phyloP scores from a whole-genome alignment of 495 filamentous ascomycete genomes.

The Penicillium fimorum region DNA sequence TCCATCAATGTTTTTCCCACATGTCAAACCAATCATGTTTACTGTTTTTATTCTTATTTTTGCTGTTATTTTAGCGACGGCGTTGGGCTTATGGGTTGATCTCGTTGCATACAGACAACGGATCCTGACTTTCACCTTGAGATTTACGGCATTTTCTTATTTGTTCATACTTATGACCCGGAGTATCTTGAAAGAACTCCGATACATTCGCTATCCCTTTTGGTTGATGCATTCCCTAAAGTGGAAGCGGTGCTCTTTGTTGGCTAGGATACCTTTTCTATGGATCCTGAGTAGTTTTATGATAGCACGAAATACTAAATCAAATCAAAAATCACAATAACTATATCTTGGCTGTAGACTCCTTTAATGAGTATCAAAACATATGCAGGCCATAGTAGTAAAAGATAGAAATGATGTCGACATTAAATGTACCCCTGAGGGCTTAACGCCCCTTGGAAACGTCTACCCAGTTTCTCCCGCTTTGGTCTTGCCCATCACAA shows the following conservation, averaged over 20 bases:
- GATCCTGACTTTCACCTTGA: constrained; percentile 2
- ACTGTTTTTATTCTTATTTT: constrained; percentile 10
- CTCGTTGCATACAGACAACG: constrained; percentile 13
- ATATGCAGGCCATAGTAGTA: too few species aligned
- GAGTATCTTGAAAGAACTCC: constrained; percentile 14
- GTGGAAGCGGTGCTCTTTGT: not conserved
- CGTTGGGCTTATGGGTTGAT: constrained; percentile 29
- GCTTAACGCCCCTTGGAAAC: too few species aligned
- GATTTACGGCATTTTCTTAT: constrained; percentile 10
- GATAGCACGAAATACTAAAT: constrained; percentile 1
- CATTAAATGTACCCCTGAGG: too few species aligned
- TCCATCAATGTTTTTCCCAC: not conserved
- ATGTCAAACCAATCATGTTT: constrained; percentile 6
- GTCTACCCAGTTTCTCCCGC: too few species aligned
- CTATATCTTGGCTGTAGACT: not conserved
- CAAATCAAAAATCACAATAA: not conserved
- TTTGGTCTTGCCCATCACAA: too few species aligned
- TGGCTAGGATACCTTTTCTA: not conserved
- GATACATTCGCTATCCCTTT: not conserved
- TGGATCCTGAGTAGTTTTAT: constrained; percentile 3
- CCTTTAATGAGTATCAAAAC: fast-evolving
- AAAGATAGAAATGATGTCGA: too few species aligned
- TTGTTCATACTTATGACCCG: constrained; percentile 20
- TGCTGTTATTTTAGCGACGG: constrained; percentile 37
- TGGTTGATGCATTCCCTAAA: not conserved